Percentiles rank a stretch among this genome's conserved stretches.
phyloP scores from a whole-genome alignment of 1,139 yeast species.

The Sugiyamaella novakii region DNA sequence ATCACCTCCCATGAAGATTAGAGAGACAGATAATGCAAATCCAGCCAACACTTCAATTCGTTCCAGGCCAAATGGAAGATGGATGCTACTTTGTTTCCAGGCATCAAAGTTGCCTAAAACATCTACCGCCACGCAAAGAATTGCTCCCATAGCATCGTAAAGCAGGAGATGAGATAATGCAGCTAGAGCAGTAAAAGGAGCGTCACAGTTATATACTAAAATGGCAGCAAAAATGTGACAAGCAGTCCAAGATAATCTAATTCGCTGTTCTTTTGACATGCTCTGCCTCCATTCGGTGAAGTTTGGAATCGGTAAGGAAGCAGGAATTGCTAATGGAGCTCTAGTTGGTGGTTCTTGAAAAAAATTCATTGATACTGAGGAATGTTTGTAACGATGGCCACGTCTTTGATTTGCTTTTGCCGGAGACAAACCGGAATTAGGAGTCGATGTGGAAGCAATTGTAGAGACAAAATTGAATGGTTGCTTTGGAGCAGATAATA shows the following conservation, averaged over 20 bases:
- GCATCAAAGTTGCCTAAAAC: slow-evolving; percentile 87
- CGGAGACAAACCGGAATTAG: slow-evolving; percentile 13
- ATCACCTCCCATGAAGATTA: slow-evolving; percentile 90
- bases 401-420: slow-evolving; percentile 51
- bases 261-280: slow-evolving; percentile 55
- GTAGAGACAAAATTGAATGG: slow-evolving; percentile 46
- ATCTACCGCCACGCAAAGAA: slow-evolving; percentile 70
- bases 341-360: slow-evolving; percentile 88
- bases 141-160: slow-evolving; percentile 82
- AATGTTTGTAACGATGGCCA: slow-evolving; percentile 94
- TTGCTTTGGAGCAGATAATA: slow-evolving; percentile 20
- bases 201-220: slow-evolving; percentile 56
- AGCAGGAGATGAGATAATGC: slow-evolving; percentile 86
- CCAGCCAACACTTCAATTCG: slow-evolving; percentile 85
- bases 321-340: slow-evolving; percentile 72
- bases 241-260: slow-evolving; percentile 65
- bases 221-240: slow-evolving; percentile 61
- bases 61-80: slow-evolving; percentile 89
- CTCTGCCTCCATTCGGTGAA: slow-evolving; percentile 61
- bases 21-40: slow-evolving; percentile 80
- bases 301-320: slow-evolving; percentile 79
- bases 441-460: slow-evolving; percentile 27
- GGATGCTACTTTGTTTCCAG: slow-evolving; percentile 82
- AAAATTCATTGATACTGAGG: slow-evolving; percentile 94
- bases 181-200: slow-evolving; percentile 62